Base-by-base conservation (phyloP, 345 rosid genomes). In the Corchorus capsularis region DNA sequence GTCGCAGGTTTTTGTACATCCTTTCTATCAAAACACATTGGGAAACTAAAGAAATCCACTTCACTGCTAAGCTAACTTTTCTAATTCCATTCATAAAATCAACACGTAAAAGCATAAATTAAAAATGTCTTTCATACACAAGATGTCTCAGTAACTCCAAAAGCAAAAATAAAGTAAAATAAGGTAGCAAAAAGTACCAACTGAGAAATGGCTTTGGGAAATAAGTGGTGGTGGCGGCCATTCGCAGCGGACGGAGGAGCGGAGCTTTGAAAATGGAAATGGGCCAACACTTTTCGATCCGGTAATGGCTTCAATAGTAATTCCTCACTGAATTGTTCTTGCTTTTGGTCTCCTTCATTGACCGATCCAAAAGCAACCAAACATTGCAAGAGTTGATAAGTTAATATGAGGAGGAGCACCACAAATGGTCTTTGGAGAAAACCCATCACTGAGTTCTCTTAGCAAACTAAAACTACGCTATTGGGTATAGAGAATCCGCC, bases 151-250 rank as follows among this genome's bases (percentile, higher is more conserved):
- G 27, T 14, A 14, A 61, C 56, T 19, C 77, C 56, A 34, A 37
- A 12, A 35, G 8, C 10, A 32, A 34, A 63, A 6, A 8, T 39
- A 6, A 39, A 39, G 2, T 3, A 19, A 63, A 43, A 17, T 15
- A 72, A 61, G 11, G 22, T 45, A 52, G 52, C 34, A 46, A 43
- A 19, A 14, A 72, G 12, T 89, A 96, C 98, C 95, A 94, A 87
- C 85, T 92, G 99, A 73, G 97, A 85, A 62, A 96, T 92, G 82
- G 98, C 82, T 84, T 96, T 94, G n/a, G 99, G 99, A 83, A 91
- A 96, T 79, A 94, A 93, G 79, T 89, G 99, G 78, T 88, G 99
- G 81, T 88, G 97, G 76, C 86, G 90, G 84, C 97, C 97, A 85
- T 88, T 86, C 41, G 94, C 84, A n/a, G 59, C 75, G 0, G 92